Conservation (phyloP, 768 basidiomycete species). For the Psilocybe azurescens region DNA sequence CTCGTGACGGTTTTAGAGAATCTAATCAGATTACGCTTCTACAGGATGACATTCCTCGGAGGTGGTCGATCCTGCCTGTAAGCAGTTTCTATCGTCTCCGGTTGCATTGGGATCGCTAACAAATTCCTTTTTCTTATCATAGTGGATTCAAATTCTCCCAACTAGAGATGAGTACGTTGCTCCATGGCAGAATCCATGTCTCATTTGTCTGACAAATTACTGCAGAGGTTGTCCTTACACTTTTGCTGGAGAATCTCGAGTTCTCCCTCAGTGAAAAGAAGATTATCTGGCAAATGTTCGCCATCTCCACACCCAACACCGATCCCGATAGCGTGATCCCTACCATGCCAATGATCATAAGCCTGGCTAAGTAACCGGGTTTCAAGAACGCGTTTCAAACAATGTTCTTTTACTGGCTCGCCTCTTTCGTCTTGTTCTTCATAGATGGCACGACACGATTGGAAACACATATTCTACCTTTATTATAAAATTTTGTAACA, state of each 20-base stretch:
- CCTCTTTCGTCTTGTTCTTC: background rate
- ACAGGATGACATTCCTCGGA: conserved; percentile 40
- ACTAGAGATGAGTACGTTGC: conserved; percentile 53
- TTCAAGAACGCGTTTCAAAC: background rate
- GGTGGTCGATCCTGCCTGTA: conserved; percentile 49
- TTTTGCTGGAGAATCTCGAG: conserved; percentile 22
- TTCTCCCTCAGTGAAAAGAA: conserved; percentile 24
- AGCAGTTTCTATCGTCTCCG: conserved; percentile 14
- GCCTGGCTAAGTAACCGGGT: background rate
- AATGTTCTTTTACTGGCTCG: background rate
- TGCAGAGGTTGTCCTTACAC: conserved; percentile 27
- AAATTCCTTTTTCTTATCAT: background rate
- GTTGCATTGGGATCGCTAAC: background rate
- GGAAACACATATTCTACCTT: too few species aligned
- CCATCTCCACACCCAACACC: conserved; percentile 23
- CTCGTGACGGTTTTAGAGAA: too few species aligned
- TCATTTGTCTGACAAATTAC: background rate
- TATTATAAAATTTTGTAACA: too few species aligned
- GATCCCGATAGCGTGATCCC: conserved; percentile 8
- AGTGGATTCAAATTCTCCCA: conserved; percentile 48
- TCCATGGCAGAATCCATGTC: background rate
- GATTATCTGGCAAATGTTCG: conserved; percentile 27
- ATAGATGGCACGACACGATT: background rate
- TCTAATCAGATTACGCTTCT: background rate
- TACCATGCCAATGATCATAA: conserved; percentile 2